Percentiles rank a stretch among this genome's conserved stretches.
Conservation (phyloP, 352 stramenopile species). For the Blastocystis sp. region DNA sequence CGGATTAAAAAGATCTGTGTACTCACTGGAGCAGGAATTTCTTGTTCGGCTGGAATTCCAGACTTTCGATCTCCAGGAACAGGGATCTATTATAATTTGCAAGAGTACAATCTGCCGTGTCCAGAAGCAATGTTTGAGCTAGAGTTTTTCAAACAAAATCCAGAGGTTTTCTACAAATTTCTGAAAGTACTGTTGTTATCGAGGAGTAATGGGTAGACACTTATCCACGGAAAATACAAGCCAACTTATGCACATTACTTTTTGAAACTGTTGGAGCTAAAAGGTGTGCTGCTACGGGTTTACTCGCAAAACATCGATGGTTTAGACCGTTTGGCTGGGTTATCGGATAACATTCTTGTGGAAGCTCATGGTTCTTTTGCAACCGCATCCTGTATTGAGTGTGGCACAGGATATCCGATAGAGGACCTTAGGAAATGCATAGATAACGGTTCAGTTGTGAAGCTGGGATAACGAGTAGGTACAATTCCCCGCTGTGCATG, state of each 20-base stretch:
- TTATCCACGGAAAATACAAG: conserved; percentile 73
- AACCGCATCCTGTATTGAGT: conserved; percentile 80
- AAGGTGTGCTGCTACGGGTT: conserved; percentile 79
- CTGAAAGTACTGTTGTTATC: conserved; percentile 68
- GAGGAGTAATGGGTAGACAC: conserved; percentile 37
- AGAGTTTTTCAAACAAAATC: conserved; percentile 88
- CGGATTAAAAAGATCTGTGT: conserved; percentile 79
- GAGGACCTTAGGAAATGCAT: background rate
- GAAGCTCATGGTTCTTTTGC: conserved; percentile 86
- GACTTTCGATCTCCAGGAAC: conserved; percentile 84
- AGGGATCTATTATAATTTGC: conserved; percentile 74
- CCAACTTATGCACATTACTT: conserved; percentile 89
- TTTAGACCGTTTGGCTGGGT: conserved; percentile 81
- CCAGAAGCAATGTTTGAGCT: conserved; percentile 96
- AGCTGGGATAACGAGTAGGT: background rate
- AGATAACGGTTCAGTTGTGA: background rate
- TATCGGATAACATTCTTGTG: conserved; percentile 75
- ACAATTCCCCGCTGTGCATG: conserved; percentile 67
- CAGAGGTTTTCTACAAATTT: conserved; percentile 88
- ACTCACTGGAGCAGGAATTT: conserved; percentile 83
- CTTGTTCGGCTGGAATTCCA: conserved; percentile 87
- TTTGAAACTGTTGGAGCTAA: conserved; percentile 79
- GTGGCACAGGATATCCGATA: conserved; percentile 62
- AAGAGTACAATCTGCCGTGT: conserved; percentile 77
- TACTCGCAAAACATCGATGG: conserved; percentile 98